Percentiles rank a stretch among this genome's conserved stretches.
phyloP scores from a whole-genome alignment of 2,329 filamentous ascomycete genomes.

The Alternaria sp. region DNA sequence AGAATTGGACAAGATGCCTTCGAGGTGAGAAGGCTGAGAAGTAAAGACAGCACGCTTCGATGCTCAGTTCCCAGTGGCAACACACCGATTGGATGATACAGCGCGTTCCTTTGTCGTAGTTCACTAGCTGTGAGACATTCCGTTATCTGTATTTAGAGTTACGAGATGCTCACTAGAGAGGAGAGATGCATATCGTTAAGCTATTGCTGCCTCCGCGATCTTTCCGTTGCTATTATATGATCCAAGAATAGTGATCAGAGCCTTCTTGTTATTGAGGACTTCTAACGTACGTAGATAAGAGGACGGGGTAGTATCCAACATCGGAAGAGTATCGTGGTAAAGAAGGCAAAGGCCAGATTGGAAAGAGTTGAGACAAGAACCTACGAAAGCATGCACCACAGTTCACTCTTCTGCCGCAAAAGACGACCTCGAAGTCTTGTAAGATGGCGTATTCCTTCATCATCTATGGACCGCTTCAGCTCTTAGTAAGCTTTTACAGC shows the following conservation, averaged over 20 bases:
- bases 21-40: conserved; percentile 11
- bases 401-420: not conserved
- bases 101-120: not conserved
- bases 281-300: not conserved
- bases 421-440: not conserved
- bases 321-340: not conserved
- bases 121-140: not conserved
- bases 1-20: conserved; percentile 14
- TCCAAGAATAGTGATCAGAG: not conserved
- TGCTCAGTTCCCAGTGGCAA: not conserved
- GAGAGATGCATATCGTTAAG: not conserved
- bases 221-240: not conserved
- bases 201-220: not conserved
- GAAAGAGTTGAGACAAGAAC: not conserved
- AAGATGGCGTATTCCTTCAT: not conserved
- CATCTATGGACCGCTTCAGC: not conserved
- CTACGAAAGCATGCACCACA: not conserved
- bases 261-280: not conserved
- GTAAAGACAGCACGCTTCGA: not conserved
- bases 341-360: not conserved
- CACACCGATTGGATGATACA: not conserved
- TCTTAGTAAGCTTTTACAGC: conserved; percentile 3
- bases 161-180: not conserved
- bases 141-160: not conserved
- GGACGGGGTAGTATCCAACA: not conserved